Conservation (phyloP, 2,329 filamentous ascomycete species). For the Nakataea oryzae region DNA sequence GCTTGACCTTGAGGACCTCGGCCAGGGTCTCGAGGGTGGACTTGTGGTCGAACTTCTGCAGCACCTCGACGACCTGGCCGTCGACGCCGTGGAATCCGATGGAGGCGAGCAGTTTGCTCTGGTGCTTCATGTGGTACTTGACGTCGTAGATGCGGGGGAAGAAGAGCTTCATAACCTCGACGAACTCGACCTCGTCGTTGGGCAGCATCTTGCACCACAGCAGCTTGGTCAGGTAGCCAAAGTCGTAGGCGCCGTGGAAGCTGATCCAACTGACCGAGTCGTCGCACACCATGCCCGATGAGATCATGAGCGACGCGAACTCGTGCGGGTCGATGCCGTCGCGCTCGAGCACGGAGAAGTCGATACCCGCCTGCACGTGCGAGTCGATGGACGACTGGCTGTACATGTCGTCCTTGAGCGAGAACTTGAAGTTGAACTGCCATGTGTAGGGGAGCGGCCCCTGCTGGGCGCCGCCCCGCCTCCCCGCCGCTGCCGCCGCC, state of each 20-base stretch:
- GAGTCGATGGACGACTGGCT: conserved; percentile 91
- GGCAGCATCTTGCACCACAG: conserved; percentile 76
- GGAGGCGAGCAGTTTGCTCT: conserved; percentile 27
- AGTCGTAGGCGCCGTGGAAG: conserved; percentile 97
- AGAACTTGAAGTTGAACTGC: conserved; percentile 99
- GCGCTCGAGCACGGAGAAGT: conserved; percentile 73
- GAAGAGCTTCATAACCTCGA: conserved; percentile 79
- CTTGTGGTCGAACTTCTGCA: conserved; percentile 81
- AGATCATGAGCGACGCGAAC: conserved; percentile 83
- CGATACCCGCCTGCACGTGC: conserved; percentile 81
- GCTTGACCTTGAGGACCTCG: conserved; percentile 83
- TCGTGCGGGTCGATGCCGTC: conserved; percentile 85
- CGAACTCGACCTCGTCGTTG: conserved; percentile 82
- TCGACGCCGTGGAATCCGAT: conserved; percentile 59
- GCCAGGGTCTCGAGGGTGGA: conserved; percentile 89
- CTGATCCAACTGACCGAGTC: conserved; percentile 92
- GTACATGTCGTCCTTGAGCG: conserved; percentile 93
- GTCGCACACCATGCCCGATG: conserved; percentile 80
- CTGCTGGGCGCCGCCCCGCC: conserved; percentile 28
- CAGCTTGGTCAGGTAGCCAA: conserved; percentile 92
- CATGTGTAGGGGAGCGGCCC: conserved; percentile 73
- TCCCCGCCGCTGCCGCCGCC: conserved; percentile 13
- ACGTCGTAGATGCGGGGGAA: conserved; percentile 94
- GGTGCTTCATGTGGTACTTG: conserved; percentile 88
- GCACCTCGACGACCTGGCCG: conserved; percentile 57